Percentiles rank a stretch among this genome's conserved stretches.
These are phyloP conservation scores for Oryza punctata DNA, from an alignment of 176 grass and related monocot species.

Conservation along the genomic window DNA sequence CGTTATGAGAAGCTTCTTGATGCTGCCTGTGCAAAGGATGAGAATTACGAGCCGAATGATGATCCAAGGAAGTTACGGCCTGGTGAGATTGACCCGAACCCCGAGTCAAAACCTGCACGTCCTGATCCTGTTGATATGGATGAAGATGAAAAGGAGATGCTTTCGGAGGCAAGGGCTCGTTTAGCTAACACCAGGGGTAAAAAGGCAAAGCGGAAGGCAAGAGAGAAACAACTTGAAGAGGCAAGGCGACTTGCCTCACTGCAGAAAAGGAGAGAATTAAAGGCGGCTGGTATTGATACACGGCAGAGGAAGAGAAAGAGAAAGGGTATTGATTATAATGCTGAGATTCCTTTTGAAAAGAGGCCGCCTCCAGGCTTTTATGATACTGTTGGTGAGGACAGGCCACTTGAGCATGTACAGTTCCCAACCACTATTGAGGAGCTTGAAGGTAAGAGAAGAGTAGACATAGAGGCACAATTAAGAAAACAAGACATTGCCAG, in stretches of 20 bases:
- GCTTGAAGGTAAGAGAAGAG: conserved; percentile 89
- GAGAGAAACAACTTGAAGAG: conserved; percentile 97
- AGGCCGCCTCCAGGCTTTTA: conserved; percentile 85
- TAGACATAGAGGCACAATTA: conserved; percentile 74
- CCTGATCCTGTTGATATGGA: conserved; percentile 99
- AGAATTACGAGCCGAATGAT: conserved; percentile 83
- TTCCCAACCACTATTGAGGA: conserved; percentile 96
- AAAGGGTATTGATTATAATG: conserved; percentile 92
- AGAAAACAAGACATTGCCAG: conserved; percentile 89
- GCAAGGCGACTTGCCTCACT: conserved; percentile 89
- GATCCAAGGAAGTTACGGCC: conserved; percentile 88
- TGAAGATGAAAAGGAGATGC: conserved; percentile 98
- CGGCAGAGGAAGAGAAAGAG: conserved; percentile 77
- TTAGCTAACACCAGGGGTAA: conserved; percentile 94
- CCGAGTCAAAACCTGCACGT: conserved; percentile 90
- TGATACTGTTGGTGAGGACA: conserved; percentile 75
- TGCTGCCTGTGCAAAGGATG: conserved; percentile 88
- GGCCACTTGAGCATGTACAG: conserved; percentile 55
- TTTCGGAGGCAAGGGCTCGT: conserved; percentile 89
- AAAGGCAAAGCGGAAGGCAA: conserved; percentile 92
- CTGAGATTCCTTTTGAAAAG: conserved; percentile 94
- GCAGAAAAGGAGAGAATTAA: conserved; percentile 91
- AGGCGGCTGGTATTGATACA: conserved; percentile 83
- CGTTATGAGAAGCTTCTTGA: conserved; percentile 93
- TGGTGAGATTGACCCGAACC: conserved; percentile 93